Percentiles rank a stretch among this genome's conserved stretches.
Conservation (phyloP, 2,329 filamentous ascomycete species). For the Neocucurbitaria cava region DNA sequence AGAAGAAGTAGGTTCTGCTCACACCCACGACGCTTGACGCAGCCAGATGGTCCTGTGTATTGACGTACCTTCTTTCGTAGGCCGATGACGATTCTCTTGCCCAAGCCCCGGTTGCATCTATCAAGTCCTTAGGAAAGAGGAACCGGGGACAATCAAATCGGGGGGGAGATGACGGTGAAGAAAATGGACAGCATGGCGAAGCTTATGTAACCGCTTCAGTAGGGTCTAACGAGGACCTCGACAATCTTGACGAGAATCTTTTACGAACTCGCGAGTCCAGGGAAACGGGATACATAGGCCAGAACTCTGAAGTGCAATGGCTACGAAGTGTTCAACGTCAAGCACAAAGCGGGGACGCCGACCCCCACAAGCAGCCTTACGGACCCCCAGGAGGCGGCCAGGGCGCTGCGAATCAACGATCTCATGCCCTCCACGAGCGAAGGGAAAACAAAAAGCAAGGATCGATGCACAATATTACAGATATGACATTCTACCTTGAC, state of each 20-base stretch:
- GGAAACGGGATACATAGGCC: constrained; percentile 44
- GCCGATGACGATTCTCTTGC: constrained; percentile 27
- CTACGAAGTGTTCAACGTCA: constrained; percentile 38
- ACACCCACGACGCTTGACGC: not conserved
- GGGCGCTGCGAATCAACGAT: constrained; percentile 16
- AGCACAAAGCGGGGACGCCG: constrained; percentile 8
- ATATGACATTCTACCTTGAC: constrained; percentile 46
- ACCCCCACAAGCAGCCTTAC: constrained; percentile 19
- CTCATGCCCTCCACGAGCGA: constrained; percentile 27
- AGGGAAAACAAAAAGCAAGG: constrained; percentile 13
- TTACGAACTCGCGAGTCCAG: constrained; percentile 34
- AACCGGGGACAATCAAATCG: constrained; percentile 3
- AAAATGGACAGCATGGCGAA: constrained; percentile 19
- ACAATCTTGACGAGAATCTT: constrained; percentile 40
- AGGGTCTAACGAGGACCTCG: constrained; percentile 40
- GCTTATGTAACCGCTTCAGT: constrained; percentile 27
- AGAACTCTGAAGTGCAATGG: constrained; percentile 46
- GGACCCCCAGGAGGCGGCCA: constrained; percentile 26
- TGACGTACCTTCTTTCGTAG: constrained; percentile 6
- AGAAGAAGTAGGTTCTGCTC: constrained; percentile 17
- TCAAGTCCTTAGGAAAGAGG: constrained; percentile 22
- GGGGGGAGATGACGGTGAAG: not conserved
- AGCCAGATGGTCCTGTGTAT: not conserved
- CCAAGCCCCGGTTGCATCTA: not conserved
- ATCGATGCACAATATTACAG: constrained; percentile 26